Base-by-base conservation (phyloP, 2,329 filamentous ascomycete species). In the Sclerotinia minor region DNA sequence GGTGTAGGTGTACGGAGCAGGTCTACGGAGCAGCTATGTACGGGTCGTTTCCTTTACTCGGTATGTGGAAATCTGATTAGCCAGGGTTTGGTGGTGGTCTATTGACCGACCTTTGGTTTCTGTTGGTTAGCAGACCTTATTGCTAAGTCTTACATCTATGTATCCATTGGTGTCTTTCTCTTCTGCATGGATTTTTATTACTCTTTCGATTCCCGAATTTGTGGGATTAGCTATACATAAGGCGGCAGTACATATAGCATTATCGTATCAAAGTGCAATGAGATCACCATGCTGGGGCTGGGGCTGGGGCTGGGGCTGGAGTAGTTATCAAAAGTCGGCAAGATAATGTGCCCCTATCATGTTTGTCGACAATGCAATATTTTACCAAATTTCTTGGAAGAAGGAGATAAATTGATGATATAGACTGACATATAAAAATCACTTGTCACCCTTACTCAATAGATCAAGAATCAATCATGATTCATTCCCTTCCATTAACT, bases 321-420 rank as follows among this genome's bases (percentile, higher is more conserved):
- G 35, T 35, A 35, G 35, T 29, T 24, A 60, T 47, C 26, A 26
- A 35, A 41, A 11, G 58, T 60, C 58, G 58, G 44, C 47, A 60
- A 60, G 58, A 49, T n/a, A 49, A 60, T 49, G 19, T 17, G 11
- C 58, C 58, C 58, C 44, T 60, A 60, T 60, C 58, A 57, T 7
- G 35, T 54, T 32, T 54, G 21, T n/a, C 52, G 29, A 54, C 52
- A 35, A 29, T 29, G 29, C 52, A 35, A n/a, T 54, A 19, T 19
- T 35, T 35, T 29, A 35, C 35, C 9, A 54, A 54, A 54, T 29
- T 19, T 47, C 55, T 38, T 55, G 24, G 26, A 19, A 21, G 24
- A 59, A n/a, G n/a, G n/a, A n/a, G n/a, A n/a, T n/a, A n/a, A n/a
- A n/a, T n/a, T n/a, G n/a, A n/a, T n/a, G n/a, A n/a, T 29, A 47